phyloP scores from a whole-genome alignment of 2,329 filamentous ascomycete species.

The Colletotrichum filicis region DNA sequence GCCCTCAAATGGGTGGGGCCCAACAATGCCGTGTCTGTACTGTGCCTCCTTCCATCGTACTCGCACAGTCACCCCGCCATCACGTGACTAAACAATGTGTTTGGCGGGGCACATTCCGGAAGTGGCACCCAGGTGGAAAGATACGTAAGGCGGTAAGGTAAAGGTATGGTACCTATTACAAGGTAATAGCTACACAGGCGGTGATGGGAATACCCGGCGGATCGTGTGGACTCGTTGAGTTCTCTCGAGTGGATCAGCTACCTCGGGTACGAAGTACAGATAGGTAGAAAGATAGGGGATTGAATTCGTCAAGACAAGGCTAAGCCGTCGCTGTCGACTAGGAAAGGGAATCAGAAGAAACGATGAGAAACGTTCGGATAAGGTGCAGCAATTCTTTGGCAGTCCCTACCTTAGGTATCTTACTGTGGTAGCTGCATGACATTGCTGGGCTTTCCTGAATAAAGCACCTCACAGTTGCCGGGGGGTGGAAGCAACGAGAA shows the following conservation, averaged over 20 bases:
- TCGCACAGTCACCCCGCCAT: slow-evolving; percentile 33
- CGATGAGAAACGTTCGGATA: slow-evolving; percentile 8
- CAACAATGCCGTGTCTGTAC: background rate
- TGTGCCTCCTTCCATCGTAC: background rate
- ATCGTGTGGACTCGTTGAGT: slow-evolving; percentile 24
- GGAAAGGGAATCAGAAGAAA: background rate
- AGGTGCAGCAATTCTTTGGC: slow-evolving; percentile 7
- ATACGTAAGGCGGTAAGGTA: background rate
- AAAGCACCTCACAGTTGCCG: slow-evolving; percentile 22
- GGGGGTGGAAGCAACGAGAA: slow-evolving; percentile 33
- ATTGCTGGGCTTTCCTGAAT: slow-evolving; percentile 4
- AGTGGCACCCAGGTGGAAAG: background rate
- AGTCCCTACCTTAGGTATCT: background rate
- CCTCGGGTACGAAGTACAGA: background rate
- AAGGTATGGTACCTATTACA: slow-evolving; percentile 5
- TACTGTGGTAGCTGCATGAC: slow-evolving; percentile 7
- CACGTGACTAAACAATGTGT: slow-evolving; percentile 6
- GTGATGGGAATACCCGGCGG: slow-evolving; percentile 29
- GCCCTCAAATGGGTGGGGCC: background rate
- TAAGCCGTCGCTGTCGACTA: background rate
- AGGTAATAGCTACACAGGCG: slow-evolving; percentile 28
- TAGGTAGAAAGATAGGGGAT: background rate
- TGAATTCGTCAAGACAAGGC: background rate
- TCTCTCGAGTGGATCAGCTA: slow-evolving; percentile 1
- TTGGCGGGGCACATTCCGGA: slow-evolving; percentile 29